Evolutionary conservation across 306 rosid genomes (phyloP).

Genomic region (Lotus japonicus): DNA sequence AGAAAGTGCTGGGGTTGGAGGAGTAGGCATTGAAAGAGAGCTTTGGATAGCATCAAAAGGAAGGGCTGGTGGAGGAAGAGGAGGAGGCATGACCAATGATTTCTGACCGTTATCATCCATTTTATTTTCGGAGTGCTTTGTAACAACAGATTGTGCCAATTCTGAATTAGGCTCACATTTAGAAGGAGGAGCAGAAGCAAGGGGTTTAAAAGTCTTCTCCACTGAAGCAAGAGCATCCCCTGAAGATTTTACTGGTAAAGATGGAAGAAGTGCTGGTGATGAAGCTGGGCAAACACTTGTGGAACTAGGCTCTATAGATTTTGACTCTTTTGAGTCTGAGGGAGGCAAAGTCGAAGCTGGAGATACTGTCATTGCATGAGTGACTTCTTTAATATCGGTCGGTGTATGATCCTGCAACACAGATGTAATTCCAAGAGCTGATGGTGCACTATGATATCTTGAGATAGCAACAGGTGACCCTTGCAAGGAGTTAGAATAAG

Average conservation of each 20-base stretch:
- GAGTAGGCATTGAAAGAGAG: slow-evolving; percentile 7
- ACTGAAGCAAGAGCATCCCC: slow-evolving; percentile 12
- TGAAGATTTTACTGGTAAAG: slow-evolving; percentile 30
- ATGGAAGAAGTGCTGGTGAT: slow-evolving; percentile 13
- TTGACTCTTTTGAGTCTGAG: slow-evolving; percentile 30
- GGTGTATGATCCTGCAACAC: slow-evolving; percentile 70
- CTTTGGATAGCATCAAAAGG: slow-evolving; percentile 11
- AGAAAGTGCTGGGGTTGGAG: not conserved
- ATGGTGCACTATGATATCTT: slow-evolving; percentile 61
- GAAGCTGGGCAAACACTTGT: slow-evolving; percentile 26
- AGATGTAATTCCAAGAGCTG: slow-evolving; percentile 81
- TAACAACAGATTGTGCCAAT: slow-evolving; percentile 3
- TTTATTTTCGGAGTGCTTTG: slow-evolving; percentile 19
- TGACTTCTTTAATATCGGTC: slow-evolving; percentile 30
- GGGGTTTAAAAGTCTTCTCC: slow-evolving; percentile 22
- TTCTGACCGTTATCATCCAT: slow-evolving; percentile 22
- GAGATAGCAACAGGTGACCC: slow-evolving; percentile 56
- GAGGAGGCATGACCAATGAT: slow-evolving; percentile 20
- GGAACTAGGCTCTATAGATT: slow-evolving; percentile 29
- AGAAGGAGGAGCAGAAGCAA: slow-evolving; percentile 11
- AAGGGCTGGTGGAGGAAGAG: slow-evolving; percentile 19
- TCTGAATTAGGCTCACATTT: slow-evolving; percentile 16
- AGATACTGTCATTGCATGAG: slow-evolving; percentile 31
- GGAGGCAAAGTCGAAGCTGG: slow-evolving; percentile 20
- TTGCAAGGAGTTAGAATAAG: slow-evolving; percentile 48